A percentile compares a stretch with the other conserved stretches of the same genome.
Evolutionary conservation across 2,329 filamentous ascomycete species (phyloP).

Genomic region (Fusarium sp.): DNA sequence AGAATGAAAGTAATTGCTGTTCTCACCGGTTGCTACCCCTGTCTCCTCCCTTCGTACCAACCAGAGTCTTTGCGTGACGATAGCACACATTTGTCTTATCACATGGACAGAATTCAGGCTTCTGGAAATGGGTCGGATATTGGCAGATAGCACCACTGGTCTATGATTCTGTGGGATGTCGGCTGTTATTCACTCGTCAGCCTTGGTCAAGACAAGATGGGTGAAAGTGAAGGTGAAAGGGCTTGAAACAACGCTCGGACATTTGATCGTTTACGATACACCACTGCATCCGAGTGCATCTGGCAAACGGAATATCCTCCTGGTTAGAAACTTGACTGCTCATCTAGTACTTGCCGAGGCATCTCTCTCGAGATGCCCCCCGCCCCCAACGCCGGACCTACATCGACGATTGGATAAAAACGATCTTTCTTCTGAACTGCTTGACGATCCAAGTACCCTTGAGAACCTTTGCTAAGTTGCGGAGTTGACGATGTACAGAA

Average conservation of each 20-base stretch:
- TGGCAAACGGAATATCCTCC: slow-evolving; percentile 15
- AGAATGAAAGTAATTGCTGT: slow-evolving; percentile 30
- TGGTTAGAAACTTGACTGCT: slow-evolving; percentile 10
- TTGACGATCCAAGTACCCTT: slow-evolving; percentile 22
- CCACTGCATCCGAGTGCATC: slow-evolving; percentile 11
- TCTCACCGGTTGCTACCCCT: slow-evolving; percentile 42
- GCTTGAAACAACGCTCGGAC: not conserved
- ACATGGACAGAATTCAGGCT: slow-evolving; percentile 30
- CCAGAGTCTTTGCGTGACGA: slow-evolving; percentile 40
- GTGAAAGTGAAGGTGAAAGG: not conserved
- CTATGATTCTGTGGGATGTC: not conserved
- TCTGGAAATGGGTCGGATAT: not conserved
- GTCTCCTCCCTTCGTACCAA: slow-evolving; percentile 36
- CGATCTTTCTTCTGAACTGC: slow-evolving; percentile 9
- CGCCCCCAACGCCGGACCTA: slow-evolving; percentile 1
- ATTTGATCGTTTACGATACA: slow-evolving; percentile 20
- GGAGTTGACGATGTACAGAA: slow-evolving; percentile 32
- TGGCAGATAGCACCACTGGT: not conserved
- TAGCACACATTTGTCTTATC: slow-evolving; percentile 35
- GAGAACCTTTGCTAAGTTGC: slow-evolving; percentile 22
- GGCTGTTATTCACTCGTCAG: slow-evolving; percentile 31
- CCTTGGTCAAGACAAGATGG: slow-evolving; percentile 20
- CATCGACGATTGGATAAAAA: slow-evolving; percentile 9
- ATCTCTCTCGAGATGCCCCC: slow-evolving; percentile 1
- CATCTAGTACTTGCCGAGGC: slow-evolving; percentile 7